Conservation (phyloP, 345 rosid genomes). For the Eucalyptus curtisii region DNA sequence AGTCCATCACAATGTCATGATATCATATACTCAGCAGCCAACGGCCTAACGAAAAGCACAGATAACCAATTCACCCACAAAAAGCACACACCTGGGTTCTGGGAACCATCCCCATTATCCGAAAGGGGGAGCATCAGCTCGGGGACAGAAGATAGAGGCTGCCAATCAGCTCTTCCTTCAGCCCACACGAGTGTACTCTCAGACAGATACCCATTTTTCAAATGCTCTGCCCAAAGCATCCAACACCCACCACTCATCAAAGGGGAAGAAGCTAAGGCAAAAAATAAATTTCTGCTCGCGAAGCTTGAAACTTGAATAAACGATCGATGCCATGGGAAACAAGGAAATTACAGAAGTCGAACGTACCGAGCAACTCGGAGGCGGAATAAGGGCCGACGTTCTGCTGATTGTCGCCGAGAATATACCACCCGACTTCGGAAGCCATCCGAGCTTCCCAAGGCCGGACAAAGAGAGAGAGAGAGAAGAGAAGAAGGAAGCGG, state of each 20-base stretch:
- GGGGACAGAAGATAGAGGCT: slow-evolving; percentile 62
- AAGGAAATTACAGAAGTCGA: slow-evolving; percentile 29
- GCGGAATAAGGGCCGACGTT: slow-evolving; percentile 62
- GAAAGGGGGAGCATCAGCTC: slow-evolving; percentile 39
- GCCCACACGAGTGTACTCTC: slow-evolving; percentile 77
- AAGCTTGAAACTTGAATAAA: background rate
- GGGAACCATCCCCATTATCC: slow-evolving; percentile 7
- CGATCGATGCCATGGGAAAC: slow-evolving; percentile 37
- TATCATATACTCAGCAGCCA: background rate
- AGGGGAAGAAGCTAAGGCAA: background rate
- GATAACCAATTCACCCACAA: background rate
- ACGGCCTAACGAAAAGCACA: background rate
- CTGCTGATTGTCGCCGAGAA: slow-evolving; percentile 66
- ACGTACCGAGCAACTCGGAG: slow-evolving; percentile 66
- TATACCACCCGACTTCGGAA: slow-evolving; percentile 60
- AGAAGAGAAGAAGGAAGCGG: background rate
- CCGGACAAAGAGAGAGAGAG: background rate
- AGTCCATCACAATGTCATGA: background rate
- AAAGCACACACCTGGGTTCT: slow-evolving; percentile 21
- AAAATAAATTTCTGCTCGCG: background rate
- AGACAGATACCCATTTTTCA: slow-evolving; percentile 54
- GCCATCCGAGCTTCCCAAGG: background rate
- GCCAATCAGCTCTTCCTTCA: slow-evolving; percentile 80
- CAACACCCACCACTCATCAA: background rate
- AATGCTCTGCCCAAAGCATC: slow-evolving; percentile 65